Base-by-base conservation (phyloP, 371 early-diverging fungal genomes). In the Circinella minor region DNA sequence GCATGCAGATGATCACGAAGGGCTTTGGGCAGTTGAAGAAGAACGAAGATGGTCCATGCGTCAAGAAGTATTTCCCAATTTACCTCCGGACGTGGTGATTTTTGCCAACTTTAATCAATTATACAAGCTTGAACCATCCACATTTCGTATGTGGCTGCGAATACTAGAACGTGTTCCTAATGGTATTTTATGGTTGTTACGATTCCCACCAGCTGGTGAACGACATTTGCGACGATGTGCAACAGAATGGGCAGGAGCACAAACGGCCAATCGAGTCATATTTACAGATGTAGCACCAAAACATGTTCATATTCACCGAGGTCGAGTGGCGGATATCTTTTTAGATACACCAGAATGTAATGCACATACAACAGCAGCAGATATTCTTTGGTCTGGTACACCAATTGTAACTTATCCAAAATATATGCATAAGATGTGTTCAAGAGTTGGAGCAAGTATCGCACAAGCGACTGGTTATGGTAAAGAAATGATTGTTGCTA, bases 21-120 rank as follows among this genome's bases (percentile, higher is more conserved):
- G 80, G 48, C 65, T 72, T 54, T 97, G 96, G 96, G 74, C 84
- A 5, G 68, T 81, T 17, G 96, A 97, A 75, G 91, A 96, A 82
- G 88, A 91, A 20, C 84, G 88, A 61, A 84, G 97, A 46, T 91
- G 93, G 88, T 86, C 86, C 62, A 95, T 95, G 95, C 90, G 97
- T 36, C 88, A 83, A 61, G 92, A 95, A 77, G 81, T 96, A 36
- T 97, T 97, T 68, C 96, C 97, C 8, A 79, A 87, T 49, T 66
- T 96, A 38, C 83, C 88, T 8, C 93, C 93, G 71, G 90, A 95
- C 76, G 89, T 90, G 10, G 89, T 95, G 14, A 93, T 97, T 60
- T 96, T 93, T 86, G 96, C 96, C 70, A 95, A 95, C 79, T 96
- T 97, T 74, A 97, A 97, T 80, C 96, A 97, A 81, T 83, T 95